phyloP scores from a whole-genome alignment of 306 rosid species.

The Cicer judaicum region DNA sequence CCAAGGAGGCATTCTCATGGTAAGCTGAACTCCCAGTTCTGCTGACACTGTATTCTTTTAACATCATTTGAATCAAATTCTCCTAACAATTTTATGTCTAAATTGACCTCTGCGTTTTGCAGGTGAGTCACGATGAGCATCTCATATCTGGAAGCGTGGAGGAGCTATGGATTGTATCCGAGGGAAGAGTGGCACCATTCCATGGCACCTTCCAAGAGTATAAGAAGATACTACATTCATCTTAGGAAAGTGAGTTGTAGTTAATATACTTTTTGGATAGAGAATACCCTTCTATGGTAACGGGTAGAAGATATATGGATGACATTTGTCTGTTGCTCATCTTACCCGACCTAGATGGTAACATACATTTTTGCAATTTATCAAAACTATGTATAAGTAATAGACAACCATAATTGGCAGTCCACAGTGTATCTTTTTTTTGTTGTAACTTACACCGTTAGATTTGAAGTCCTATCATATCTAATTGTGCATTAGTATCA shows the following conservation, averaged over 20 bases:
- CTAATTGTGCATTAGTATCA: too few species aligned
- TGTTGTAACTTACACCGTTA: too few species aligned
- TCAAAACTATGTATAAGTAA: background rate
- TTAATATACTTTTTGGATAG: conserved; percentile 1
- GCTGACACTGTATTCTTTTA: conserved; percentile 9
- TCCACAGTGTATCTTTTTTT: too few species aligned
- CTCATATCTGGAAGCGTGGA: conserved; percentile 98
- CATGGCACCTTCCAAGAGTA: conserved; percentile 84
- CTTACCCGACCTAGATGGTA: conserved; percentile 23
- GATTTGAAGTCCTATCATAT: too few species aligned
- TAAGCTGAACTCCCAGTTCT: conserved; percentile 57
- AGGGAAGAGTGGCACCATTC: conserved; percentile 85
- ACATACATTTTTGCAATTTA: conserved; percentile 37
- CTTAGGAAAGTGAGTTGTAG: conserved; percentile 34
- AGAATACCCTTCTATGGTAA: background rate
- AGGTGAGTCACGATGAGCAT: conserved; percentile 99
- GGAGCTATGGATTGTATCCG: conserved; percentile 93
- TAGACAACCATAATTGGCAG: too few species aligned
- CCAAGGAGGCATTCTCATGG: conserved; percentile 99
- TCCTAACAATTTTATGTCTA: background rate
- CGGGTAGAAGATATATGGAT: conserved; percentile 10
- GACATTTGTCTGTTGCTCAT: conserved; percentile 27
- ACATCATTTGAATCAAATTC: conserved; percentile 8
- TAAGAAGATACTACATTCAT: conserved; percentile 82
- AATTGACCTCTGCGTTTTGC: conserved; percentile 45